Evolutionary conservation across 208 protist species (phyloP).

Genomic region (Trichomonas vaginalis): DNA sequence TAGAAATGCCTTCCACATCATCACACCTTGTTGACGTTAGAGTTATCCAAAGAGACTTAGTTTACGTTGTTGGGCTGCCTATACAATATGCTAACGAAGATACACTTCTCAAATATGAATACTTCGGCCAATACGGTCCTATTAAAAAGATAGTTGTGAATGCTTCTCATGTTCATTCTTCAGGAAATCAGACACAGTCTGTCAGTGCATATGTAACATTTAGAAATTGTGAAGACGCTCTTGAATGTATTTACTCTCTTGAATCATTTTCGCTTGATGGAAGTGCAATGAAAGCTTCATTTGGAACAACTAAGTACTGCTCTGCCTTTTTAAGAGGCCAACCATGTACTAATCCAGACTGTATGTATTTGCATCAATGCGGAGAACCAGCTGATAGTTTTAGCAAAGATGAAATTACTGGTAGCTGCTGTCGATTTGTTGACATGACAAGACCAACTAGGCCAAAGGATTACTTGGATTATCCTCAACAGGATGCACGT

Average conservation of each 20-base stretch:
- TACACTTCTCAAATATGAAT: constrained; percentile 15
- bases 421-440: background rate
- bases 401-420: constrained; percentile 16
- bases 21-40: background rate
- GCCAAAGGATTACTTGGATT: background rate
- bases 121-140: background rate
- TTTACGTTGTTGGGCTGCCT: background rate
- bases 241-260: constrained; percentile 10
- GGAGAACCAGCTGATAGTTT: background rate
- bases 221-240: background rate
- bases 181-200: background rate
- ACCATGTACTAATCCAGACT: background rate
- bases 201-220: background rate
- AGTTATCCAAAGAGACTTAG: background rate
- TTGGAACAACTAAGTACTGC: background rate
- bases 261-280: background rate
- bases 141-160: constrained; percentile 3
- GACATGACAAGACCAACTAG: background rate
- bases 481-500: background rate
- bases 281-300: background rate
- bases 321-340: background rate
- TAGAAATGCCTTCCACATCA: background rate
- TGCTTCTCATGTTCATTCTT: background rate
- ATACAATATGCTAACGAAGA: background rate
- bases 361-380: background rate